Evolutionary conservation across 116 monocot species (phyloP).

Genomic region (Dioscorea cayenensis): DNA sequence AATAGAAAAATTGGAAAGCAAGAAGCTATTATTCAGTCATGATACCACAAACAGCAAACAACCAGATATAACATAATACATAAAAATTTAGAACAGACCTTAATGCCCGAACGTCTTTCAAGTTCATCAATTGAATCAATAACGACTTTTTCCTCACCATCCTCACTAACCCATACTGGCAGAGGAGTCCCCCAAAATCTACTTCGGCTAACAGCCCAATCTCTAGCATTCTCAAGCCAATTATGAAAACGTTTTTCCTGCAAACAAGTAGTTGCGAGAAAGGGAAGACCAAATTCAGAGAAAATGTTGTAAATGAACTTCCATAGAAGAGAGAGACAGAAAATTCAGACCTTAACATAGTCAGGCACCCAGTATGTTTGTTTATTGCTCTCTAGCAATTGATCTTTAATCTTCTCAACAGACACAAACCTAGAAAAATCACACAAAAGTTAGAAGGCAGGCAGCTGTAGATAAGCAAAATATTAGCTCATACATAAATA

Average conservation of each 20-base stretch:
- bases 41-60: background rate
- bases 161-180: slow-evolving; percentile 91
- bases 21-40: background rate
- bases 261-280: background rate
- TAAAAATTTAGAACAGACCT: slow-evolving; percentile 37
- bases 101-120: slow-evolving; percentile 74
- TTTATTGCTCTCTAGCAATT: slow-evolving; percentile 82
- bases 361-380: slow-evolving; percentile 99
- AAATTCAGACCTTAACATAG: slow-evolving; percentile 69
- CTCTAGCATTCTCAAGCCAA: slow-evolving; percentile 99
- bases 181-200: slow-evolving; percentile 99
- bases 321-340: background rate
- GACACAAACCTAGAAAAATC: slow-evolving; percentile 72
- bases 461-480: no score
- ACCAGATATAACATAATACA: slow-evolving; percentile 2
- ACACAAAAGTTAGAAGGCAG: background rate
- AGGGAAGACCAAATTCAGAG: background rate
- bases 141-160: slow-evolving; percentile 78
- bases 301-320: background rate
- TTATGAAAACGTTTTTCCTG: slow-evolving; percentile 98
- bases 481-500: background rate
- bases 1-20: background rate
- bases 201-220: slow-evolving; percentile 96
- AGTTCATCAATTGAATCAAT: slow-evolving; percentile 89
- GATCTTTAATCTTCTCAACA: slow-evolving; percentile 87